Percentiles rank a stretch among this genome's conserved stretches.
Evolutionary conservation across 768 basidiomycete genomes (phyloP).

Genomic region (Mycena maculata): DNA sequence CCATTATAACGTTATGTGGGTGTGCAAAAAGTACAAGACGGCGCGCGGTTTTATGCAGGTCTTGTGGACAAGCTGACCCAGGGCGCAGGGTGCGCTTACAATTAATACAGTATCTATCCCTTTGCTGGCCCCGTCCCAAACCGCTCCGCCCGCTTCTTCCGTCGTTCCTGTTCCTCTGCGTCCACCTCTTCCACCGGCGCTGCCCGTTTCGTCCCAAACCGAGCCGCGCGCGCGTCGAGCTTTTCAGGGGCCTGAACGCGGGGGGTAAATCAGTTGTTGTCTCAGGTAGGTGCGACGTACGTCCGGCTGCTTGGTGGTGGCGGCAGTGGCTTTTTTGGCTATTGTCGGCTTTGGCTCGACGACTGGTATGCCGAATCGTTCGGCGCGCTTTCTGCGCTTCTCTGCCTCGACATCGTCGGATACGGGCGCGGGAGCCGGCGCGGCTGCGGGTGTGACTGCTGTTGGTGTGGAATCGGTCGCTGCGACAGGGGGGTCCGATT

Average conservation of each 20-base stretch:
- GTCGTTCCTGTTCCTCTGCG: constrained; percentile 66
- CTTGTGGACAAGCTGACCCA: not conserved
- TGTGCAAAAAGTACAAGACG: not conserved
- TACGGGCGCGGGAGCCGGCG: constrained; percentile 16
- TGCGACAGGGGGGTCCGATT: constrained; percentile 18
- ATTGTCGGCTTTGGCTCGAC: constrained; percentile 52
- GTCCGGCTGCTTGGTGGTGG: constrained; percentile 24
- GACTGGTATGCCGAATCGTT: constrained; percentile 76
- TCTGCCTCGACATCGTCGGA: constrained; percentile 62
- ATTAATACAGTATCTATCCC: constrained; percentile 7
- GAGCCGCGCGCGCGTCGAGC: constrained; percentile 63
- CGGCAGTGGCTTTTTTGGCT: constrained; percentile 34
- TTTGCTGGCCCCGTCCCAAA: constrained; percentile 54
- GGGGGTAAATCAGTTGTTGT: not conserved
- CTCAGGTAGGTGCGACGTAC: constrained; percentile 36
- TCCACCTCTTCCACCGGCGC: constrained; percentile 59
- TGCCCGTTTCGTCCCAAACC: constrained; percentile 62
- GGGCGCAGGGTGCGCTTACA: constrained; percentile 1
- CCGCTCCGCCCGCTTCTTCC: constrained; percentile 73
- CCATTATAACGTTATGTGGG: not conserved
- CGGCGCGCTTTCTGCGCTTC: constrained; percentile 70
- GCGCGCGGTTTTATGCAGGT: not conserved
- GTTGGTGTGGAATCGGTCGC: constrained; percentile 17
- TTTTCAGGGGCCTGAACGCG: constrained; percentile 58
- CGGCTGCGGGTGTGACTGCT: constrained; percentile 2